phyloP scores from a whole-genome alignment of 2,329 filamentous ascomycete species.

The Beauveria brongniartii region DNA sequence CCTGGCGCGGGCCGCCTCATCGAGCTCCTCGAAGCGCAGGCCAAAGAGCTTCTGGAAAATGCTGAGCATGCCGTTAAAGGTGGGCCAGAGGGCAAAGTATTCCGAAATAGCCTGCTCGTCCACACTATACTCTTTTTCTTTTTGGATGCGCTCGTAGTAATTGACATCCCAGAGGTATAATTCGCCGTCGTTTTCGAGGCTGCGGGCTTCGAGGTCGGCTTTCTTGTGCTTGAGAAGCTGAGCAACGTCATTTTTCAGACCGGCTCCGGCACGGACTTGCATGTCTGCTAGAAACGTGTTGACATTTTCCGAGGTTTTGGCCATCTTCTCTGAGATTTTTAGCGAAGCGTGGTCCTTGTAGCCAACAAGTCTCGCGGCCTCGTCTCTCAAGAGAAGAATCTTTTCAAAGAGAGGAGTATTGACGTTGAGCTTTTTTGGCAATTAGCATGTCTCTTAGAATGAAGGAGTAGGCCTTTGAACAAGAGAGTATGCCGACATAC shows the following conservation, averaged over 20 bases:
- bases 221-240: slow-evolving; percentile 70
- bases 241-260: slow-evolving; percentile 61
- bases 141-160: slow-evolving; percentile 72
- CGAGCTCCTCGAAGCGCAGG: slow-evolving; percentile 61
- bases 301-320: slow-evolving; percentile 65
- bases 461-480: too few species aligned
- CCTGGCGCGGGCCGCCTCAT: slow-evolving; percentile 53
- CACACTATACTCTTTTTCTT: slow-evolving; percentile 71
- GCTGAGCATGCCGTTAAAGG: slow-evolving; percentile 55
- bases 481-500: slow-evolving; percentile 22
- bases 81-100: slow-evolving; percentile 71
- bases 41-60: slow-evolving; percentile 7
- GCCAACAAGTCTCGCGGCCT: slow-evolving; percentile 67
- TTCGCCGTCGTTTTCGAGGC: slow-evolving; percentile 53
- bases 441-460: not conserved
- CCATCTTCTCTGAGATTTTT: slow-evolving; percentile 77
- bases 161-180: slow-evolving; percentile 80
- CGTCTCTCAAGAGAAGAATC: slow-evolving; percentile 65
- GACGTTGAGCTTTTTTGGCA: slow-evolving; percentile 46
- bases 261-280: slow-evolving; percentile 55
- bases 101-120: slow-evolving; percentile 74
- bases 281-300: slow-evolving; percentile 66
- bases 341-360: slow-evolving; percentile 71
- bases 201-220: slow-evolving; percentile 54
- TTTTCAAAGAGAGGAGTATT: slow-evolving; percentile 70